Conservation (phyloP, 2,329 filamentous ascomycete genomes). For the Hypoxylon sp. region DNA sequence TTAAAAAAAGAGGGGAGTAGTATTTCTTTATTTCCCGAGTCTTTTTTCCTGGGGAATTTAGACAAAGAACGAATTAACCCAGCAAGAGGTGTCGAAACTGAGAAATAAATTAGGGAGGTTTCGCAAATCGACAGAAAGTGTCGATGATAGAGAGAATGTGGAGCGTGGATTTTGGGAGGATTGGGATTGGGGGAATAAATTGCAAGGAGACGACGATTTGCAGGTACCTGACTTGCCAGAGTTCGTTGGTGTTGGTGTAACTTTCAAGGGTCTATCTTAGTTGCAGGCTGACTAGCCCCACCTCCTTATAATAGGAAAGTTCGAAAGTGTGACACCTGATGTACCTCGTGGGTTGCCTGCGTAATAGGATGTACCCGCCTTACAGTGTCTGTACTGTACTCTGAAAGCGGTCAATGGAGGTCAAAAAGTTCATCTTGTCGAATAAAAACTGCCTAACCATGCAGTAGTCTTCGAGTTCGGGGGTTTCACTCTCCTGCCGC, state of each 20-base stretch:
- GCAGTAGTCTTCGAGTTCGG: constrained; percentile 22
- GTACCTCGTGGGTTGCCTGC: constrained; percentile 1
- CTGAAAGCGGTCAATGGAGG: not conserved
- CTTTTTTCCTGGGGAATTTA: constrained; percentile 5
- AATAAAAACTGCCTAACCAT: constrained; percentile 5
- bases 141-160: constrained; percentile 32
- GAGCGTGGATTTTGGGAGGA: constrained; percentile 31
- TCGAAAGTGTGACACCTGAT: constrained; percentile 4
- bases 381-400: constrained; percentile 5
- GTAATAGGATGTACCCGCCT: not conserved
- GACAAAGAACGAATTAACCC: constrained; percentile 36
- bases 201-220: constrained; percentile 41
- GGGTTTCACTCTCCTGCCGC: constrained; percentile 34
- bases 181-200: constrained; percentile 39
- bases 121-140: constrained; percentile 31
- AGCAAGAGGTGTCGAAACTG: constrained; percentile 26
- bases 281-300: constrained; percentile 42
- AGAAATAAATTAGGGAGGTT: constrained; percentile 41
- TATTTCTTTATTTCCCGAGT: constrained; percentile 33
- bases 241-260: constrained; percentile 43
- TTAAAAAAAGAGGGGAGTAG: constrained; percentile 11
- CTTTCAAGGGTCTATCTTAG: constrained; percentile 40
- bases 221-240: constrained; percentile 32
- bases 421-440: not conserved
- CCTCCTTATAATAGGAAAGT: constrained; percentile 38